Conservation (phyloP, 2,329 filamentous ascomycete genomes). For the Fusarium nematophilum region DNA sequence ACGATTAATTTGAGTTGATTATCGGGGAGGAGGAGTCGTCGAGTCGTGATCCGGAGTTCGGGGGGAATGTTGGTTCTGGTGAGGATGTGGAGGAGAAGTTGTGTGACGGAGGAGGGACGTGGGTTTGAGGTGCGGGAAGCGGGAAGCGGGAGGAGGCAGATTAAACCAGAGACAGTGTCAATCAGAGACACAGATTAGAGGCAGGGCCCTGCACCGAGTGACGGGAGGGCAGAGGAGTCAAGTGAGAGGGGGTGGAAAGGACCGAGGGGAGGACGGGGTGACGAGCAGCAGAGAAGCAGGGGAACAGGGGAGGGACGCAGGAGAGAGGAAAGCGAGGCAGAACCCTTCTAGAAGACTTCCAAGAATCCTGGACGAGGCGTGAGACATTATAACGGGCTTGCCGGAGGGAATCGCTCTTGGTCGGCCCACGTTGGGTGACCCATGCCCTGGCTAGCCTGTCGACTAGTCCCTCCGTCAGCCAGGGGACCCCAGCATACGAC, state of each 20-base stretch:
- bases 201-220: conserved; percentile 1
- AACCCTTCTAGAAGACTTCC: conserved; percentile 48
- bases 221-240: conserved; percentile 7
- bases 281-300: conserved; percentile 18
- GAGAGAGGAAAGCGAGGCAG: conserved; percentile 20
- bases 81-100: conserved; percentile 14
- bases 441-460: conserved; percentile 39
- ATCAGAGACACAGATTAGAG: conserved; percentile 1
- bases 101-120: conserved; percentile 9
- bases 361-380: conserved; percentile 40
- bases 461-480: conserved; percentile 30
- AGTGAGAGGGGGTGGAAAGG: background rate
- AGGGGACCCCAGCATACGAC: conserved; percentile 36
- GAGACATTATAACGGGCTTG: conserved; percentile 48
- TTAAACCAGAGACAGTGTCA: conserved; percentile 31
- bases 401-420: conserved; percentile 42
- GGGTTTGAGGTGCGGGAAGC: conserved; percentile 7
- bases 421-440: conserved; percentile 38
- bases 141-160: conserved; percentile 30
- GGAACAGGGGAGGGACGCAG: conserved; percentile 19
- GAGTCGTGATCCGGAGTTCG: conserved; percentile 31
- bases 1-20: conserved; percentile 37
- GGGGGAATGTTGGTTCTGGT: conserved; percentile 19
- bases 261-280: conserved; percentile 17
- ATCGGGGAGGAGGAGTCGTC: too few relatives aligned